Percentiles rank a stretch among this genome's conserved stretches.
phyloP scores from a whole-genome alignment of 1,284 basidiomycete species.

The Ceratobasidium sp. region DNA sequence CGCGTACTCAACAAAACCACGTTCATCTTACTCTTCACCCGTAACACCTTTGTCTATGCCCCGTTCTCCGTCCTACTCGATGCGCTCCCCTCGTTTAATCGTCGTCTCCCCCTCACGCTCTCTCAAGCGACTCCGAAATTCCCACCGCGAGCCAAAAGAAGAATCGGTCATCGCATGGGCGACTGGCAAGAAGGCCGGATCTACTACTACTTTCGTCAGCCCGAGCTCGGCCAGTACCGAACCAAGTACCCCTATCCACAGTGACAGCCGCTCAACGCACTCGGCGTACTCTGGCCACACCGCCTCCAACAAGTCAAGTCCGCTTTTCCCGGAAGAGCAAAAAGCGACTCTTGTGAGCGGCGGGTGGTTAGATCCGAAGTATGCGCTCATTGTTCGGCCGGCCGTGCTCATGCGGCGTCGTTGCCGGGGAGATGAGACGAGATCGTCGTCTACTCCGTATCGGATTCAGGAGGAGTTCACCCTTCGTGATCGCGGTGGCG shows the following conservation, averaged over 20 bases:
- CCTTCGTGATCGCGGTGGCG: slow-evolving; percentile 15
- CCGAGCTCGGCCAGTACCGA: neutral
- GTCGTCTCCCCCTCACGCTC: slow-evolving; percentile 37
- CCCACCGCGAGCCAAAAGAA: slow-evolving; percentile 11
- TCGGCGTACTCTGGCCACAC: slow-evolving; percentile 30
- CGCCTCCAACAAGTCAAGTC: neutral
- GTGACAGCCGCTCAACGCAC: slow-evolving; percentile 28
- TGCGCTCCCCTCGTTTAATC: slow-evolving; percentile 19
- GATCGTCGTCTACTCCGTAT: slow-evolving; percentile 20
- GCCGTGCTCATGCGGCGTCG: slow-evolving; percentile 32
- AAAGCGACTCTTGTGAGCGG: neutral
- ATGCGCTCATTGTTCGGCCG: slow-evolving; percentile 29
- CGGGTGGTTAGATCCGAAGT: slow-evolving; percentile 37
- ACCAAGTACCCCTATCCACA: slow-evolving; percentile 33
- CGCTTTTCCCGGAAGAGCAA: slow-evolving; percentile 26
- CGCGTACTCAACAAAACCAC: neutral
- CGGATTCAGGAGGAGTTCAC: slow-evolving; percentile 39
- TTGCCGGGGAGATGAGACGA: slow-evolving; percentile 28
- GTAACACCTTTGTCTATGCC: slow-evolving; percentile 15
- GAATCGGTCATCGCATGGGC: slow-evolving; percentile 32
- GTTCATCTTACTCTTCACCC: neutral
- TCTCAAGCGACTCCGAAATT: slow-evolving; percentile 15
- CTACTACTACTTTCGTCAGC: neutral
- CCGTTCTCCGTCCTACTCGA: slow-evolving; percentile 35
- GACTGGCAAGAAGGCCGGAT: slow-evolving; percentile 36